Conservation (phyloP, 2,329 filamentous ascomycete species). For the Hymenoscyphus fructigenus region DNA sequence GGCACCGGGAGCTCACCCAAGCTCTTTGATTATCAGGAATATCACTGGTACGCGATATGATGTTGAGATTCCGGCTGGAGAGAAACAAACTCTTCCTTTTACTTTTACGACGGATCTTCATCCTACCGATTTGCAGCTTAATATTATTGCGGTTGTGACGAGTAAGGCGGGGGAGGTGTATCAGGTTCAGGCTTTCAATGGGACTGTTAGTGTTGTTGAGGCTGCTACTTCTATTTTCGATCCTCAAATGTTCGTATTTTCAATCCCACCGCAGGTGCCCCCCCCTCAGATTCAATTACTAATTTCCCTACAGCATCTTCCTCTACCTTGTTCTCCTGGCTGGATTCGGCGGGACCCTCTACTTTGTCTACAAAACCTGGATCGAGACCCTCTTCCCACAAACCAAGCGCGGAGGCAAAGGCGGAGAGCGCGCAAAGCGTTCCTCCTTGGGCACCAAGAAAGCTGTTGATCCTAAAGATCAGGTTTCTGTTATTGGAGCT, state of each 20-base stretch:
- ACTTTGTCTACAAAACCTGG: slow-evolving; percentile 99
- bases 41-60: slow-evolving; percentile 75
- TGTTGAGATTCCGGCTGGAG: slow-evolving; percentile 70
- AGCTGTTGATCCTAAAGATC: slow-evolving; percentile 51
- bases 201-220: slow-evolving; percentile 83
- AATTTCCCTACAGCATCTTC: slow-evolving; percentile 70
- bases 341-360: slow-evolving; percentile 75
- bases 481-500: slow-evolving; percentile 65
- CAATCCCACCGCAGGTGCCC: background rate
- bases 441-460: slow-evolving; percentile 66
- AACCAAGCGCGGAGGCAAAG: slow-evolving; percentile 56
- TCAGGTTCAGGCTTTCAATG: slow-evolving; percentile 78
- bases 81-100: slow-evolving; percentile 76
- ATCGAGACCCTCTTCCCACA: slow-evolving; percentile 94
- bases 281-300: slow-evolving; percentile 17
- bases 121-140: slow-evolving; percentile 81
- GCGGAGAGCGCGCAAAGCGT: slow-evolving; percentile 50
- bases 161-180: slow-evolving; percentile 67
- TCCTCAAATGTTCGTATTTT: slow-evolving; percentile 78
- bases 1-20: slow-evolving; percentile 48
- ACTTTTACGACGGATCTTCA: slow-evolving; percentile 88
- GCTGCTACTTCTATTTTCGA: slow-evolving; percentile 89
- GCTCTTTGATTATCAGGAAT: slow-evolving; percentile 72
- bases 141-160: slow-evolving; percentile 72
- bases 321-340: slow-evolving; percentile 87